Conservation (phyloP, 1,139 yeast species). For the Casaregolazyma lundiana region DNA sequence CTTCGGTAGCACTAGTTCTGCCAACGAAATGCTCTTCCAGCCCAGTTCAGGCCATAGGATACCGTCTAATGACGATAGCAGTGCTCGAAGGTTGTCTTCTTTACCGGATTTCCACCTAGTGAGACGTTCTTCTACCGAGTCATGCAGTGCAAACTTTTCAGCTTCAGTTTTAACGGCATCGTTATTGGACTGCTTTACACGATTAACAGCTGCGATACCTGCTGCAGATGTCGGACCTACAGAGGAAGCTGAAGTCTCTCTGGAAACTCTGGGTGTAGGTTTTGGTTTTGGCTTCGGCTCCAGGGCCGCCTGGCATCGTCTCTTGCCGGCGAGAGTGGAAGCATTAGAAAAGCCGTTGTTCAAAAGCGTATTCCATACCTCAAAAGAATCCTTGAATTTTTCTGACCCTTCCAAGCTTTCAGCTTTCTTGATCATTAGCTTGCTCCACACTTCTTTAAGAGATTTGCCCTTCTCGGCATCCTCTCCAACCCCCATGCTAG, state of each 20-base stretch:
- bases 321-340: conserved; percentile 69
- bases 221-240: conserved; percentile 30
- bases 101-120: conserved; percentile 67
- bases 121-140: conserved; percentile 52
- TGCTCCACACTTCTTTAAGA: conserved; percentile 67
- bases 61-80: conserved; percentile 60
- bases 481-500: conserved; percentile 34
- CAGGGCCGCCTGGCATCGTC: conserved; percentile 67
- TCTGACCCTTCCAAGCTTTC: conserved; percentile 82
- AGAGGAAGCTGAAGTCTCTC: conserved; percentile 13
- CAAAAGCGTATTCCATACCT: conserved; percentile 56
- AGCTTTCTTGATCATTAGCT: conserved; percentile 65
- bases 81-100: conserved; percentile 70
- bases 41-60: conserved; percentile 58
- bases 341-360: conserved; percentile 64
- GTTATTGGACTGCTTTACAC: conserved; percentile 45
- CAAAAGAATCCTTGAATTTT: conserved; percentile 57
- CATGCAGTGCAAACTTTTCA: conserved; percentile 55
- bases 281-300: conserved; percentile 34
- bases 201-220: conserved; percentile 42
- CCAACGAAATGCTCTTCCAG: conserved; percentile 61
- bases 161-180: conserved; percentile 50
- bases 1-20: conserved; percentile 84
- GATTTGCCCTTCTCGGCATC: conserved; percentile 51
- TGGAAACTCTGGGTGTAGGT: conserved; percentile 18